Percentiles rank a stretch among this genome's conserved stretches.
Conservation (phyloP, 1,139 yeast genomes). For the Sugiyamaella castrensis region DNA sequence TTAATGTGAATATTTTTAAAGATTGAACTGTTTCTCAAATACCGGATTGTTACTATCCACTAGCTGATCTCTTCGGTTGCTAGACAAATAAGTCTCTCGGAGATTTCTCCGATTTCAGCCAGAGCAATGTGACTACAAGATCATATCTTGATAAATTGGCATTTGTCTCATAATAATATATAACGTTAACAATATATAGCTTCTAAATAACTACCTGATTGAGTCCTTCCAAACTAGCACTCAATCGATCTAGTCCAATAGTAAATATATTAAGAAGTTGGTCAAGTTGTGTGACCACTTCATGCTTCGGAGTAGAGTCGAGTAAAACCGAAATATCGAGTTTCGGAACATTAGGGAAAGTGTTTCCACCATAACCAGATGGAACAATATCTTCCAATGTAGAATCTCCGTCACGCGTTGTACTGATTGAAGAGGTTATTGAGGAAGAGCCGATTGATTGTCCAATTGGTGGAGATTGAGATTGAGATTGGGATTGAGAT, state of each 20-base stretch:
- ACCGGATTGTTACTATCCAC: too few relatives aligned
- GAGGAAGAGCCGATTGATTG: not conserved
- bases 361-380: not conserved
- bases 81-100: too few relatives aligned
- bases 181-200: too few relatives aligned
- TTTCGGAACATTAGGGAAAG: slow-evolving; percentile 26
- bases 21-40: too few relatives aligned
- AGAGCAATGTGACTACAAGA: too few relatives aligned
- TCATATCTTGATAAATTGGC: too few relatives aligned
- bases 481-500: slow-evolving; percentile 4
- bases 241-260: slow-evolving; percentile 28
- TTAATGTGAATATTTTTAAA: not conserved
- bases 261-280: slow-evolving; percentile 30
- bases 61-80: too few relatives aligned
- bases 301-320: slow-evolving; percentile 34
- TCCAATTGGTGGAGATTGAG: slow-evolving; percentile 3
- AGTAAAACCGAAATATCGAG: slow-evolving; percentile 33
- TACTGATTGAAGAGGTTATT: slow-evolving; percentile 7
- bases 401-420: slow-evolving; percentile 13
- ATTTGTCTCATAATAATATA: too few relatives aligned
- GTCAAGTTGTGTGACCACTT: slow-evolving; percentile 31
- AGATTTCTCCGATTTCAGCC: too few relatives aligned
- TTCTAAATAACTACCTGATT: too few relatives aligned
- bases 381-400: slow-evolving; percentile 17
- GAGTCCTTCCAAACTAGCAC: not conserved